phyloP scores from a whole-genome alignment of 1,139 yeast genomes.

The Geotrichum bryndzae region DNA sequence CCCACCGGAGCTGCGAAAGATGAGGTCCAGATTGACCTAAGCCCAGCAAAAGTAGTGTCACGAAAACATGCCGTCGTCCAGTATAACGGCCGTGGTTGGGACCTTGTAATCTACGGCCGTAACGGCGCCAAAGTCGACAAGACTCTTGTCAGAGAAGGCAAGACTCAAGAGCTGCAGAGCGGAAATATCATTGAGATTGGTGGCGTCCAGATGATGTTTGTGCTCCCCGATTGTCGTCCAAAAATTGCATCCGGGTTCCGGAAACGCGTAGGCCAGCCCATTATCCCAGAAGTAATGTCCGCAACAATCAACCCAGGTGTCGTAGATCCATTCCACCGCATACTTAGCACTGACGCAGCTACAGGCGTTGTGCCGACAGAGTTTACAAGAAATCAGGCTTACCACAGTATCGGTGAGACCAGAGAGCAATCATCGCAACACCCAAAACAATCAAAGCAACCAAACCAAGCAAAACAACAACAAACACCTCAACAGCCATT shows the following conservation, averaged over 20 bases:
- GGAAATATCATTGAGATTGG: slow-evolving; percentile 92
- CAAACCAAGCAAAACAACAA: neutral
- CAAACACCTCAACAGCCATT: neutral
- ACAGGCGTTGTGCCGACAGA: neutral
- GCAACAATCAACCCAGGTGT: neutral
- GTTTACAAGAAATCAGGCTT: neutral
- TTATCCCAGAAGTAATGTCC: neutral
- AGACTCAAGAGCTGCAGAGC: slow-evolving; percentile 49
- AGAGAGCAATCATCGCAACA: neutral
- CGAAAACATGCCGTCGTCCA: slow-evolving; percentile 81
- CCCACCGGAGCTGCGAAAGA: slow-evolving; percentile 33
- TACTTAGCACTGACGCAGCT: neutral
- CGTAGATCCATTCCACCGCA: neutral
- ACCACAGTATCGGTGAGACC: neutral
- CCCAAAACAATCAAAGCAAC: neutral
- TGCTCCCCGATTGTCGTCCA: slow-evolving; percentile 88
- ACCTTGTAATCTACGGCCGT: slow-evolving; percentile 72
- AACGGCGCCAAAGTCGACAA: slow-evolving; percentile 87
- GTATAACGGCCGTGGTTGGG: slow-evolving; percentile 82
- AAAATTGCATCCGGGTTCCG: slow-evolving; percentile 25
- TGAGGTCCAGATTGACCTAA: slow-evolving; percentile 78
- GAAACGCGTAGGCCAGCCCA: slow-evolving; percentile 2
- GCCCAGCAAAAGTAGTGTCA: slow-evolving; percentile 93
- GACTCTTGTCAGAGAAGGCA: slow-evolving; percentile 46
- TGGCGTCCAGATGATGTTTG: slow-evolving; percentile 98